These are phyloP conservation scores for Ordospora pajunii DNA, from an alignment of 371 early-diverging fungal genomes.

Conservation along the genomic window DNA sequence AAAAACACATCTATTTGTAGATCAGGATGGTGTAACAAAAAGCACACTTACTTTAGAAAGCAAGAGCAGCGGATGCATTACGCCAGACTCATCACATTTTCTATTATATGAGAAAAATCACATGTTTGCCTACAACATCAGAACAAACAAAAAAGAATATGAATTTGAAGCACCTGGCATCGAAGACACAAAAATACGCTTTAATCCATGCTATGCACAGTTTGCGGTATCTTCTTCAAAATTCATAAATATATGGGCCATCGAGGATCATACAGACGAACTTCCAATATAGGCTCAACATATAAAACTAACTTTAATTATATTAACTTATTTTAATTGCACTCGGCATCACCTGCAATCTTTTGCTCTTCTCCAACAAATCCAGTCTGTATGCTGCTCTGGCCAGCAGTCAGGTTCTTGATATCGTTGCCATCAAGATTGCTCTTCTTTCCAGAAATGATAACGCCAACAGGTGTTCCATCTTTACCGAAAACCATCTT, in stretches of 20 bases:
- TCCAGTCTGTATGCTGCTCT: neutral
- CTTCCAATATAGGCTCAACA: neutral
- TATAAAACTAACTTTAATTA: too few relatives aligned
- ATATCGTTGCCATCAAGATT: neutral
- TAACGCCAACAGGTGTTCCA: conserved; percentile 12
- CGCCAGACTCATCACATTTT: conserved; percentile 19
- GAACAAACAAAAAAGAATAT: neutral
- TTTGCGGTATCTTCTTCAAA: neutral
- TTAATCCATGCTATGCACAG: conserved; percentile 22
- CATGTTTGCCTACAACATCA: conserved; percentile 27
- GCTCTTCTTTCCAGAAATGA: conserved; percentile 10
- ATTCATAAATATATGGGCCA: neutral
- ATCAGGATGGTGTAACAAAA: neutral
- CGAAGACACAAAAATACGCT: neutral
- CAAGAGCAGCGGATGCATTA: conserved; percentile 4
- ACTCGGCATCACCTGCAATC: neutral
- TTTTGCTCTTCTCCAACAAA: neutral
- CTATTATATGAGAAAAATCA: conserved; percentile 11
- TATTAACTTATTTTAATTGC: neutral
- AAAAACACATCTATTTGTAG: conserved; percentile 2
- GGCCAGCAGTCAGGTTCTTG: too few relatives aligned
- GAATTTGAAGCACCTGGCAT: neutral
- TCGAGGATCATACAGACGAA: neutral
- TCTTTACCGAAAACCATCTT: conserved; percentile 19
- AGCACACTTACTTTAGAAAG: conserved; percentile 15